A percentile compares a stretch with the other conserved stretches of the same genome.
Evolutionary conservation across 352 stramenopile species (phyloP).

Genomic region (Phytophthora macrochlamydospora): DNA sequence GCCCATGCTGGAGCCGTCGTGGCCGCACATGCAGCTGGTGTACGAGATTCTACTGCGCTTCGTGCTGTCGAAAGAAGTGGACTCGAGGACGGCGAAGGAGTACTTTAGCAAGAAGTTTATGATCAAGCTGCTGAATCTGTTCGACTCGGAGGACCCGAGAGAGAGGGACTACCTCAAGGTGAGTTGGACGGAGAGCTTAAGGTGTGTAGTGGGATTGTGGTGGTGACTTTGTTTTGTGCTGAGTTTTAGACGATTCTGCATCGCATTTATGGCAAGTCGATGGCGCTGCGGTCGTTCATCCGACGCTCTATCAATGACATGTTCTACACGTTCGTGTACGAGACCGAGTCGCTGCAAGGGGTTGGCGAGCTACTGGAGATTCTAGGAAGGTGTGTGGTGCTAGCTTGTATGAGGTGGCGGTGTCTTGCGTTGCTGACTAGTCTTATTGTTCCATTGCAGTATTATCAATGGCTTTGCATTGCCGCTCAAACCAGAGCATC

Average conservation of each 20-base stretch:
- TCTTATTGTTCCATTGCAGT: slow-evolving; percentile 38
- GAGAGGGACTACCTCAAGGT: slow-evolving; percentile 98
- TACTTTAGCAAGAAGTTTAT: slow-evolving; percentile 98
- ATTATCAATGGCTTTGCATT: slow-evolving; percentile 99
- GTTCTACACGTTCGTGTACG: slow-evolving; percentile 99
- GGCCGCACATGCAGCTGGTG: slow-evolving; percentile 97
- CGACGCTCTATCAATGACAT: slow-evolving; percentile 97
- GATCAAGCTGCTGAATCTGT: slow-evolving; percentile 91
- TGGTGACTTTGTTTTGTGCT: slow-evolving; percentile 3
- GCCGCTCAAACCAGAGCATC: slow-evolving; percentile 97
- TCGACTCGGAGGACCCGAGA: slow-evolving; percentile 96
- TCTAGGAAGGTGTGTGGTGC: slow-evolving; percentile 74
- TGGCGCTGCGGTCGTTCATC: slow-evolving; percentile 98
- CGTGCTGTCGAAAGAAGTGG: slow-evolving; percentile 96
- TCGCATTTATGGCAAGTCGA: slow-evolving; percentile 99
- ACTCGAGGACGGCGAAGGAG: slow-evolving; percentile 97
- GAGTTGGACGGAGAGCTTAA: not conserved
- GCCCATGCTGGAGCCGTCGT: slow-evolving; percentile 96
- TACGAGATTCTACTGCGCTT: slow-evolving; percentile 99
- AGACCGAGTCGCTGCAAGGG: slow-evolving; percentile 94
- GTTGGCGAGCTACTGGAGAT: slow-evolving; percentile 99
- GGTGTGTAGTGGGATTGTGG: not conserved
- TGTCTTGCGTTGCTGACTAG: not conserved
- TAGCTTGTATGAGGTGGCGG: not conserved
- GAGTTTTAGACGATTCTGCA: slow-evolving; percentile 94